Evolutionary conservation across 495 filamentous ascomycete species (phyloP).

Genomic region (Recurvomyces mirabilis): DNA sequence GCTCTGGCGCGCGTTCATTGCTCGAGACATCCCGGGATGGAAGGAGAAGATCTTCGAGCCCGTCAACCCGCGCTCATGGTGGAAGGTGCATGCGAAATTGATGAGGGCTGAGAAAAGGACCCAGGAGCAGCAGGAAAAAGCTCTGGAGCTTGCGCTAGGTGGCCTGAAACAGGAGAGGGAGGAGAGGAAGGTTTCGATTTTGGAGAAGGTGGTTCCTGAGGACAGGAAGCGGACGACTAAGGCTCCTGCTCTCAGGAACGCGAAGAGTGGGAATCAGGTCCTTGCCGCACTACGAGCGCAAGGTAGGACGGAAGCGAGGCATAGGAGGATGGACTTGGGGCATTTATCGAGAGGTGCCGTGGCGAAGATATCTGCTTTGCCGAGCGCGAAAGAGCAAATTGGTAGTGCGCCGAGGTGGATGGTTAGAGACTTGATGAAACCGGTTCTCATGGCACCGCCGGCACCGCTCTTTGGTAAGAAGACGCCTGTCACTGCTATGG

Average conservation of each 20-base stretch:
- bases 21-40: conserved; percentile 54
- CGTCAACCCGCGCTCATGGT: conserved; percentile 47
- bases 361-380: background rate
- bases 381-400: background rate
- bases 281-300: conserved; percentile 8
- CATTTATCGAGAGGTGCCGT: too few species aligned
- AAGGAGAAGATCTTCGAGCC: conserved; percentile 45
- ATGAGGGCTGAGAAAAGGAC: conserved; percentile 12
- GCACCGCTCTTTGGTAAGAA: too few species aligned
- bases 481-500: too few species aligned
- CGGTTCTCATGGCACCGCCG: too few species aligned
- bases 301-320: background rate
- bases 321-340: background rate
- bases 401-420: conserved; percentile 1
- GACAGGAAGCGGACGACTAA: background rate
- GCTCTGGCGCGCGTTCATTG: conserved; percentile 59
- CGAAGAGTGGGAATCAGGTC: conserved; percentile 11
- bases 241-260: conserved; percentile 7
- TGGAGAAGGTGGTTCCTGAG: conserved; percentile 4
- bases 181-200: conserved; percentile 7
- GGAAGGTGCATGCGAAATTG: conserved; percentile 44
- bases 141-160: conserved; percentile 17
- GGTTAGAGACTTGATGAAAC: conserved; percentile 2
- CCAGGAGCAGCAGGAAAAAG: conserved; percentile 18
- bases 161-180: conserved; percentile 16